These are phyloP conservation scores for Fusarium nodosum DNA, from an alignment of 2,329 filamentous ascomycete genomes.

Conservation along the genomic window DNA sequence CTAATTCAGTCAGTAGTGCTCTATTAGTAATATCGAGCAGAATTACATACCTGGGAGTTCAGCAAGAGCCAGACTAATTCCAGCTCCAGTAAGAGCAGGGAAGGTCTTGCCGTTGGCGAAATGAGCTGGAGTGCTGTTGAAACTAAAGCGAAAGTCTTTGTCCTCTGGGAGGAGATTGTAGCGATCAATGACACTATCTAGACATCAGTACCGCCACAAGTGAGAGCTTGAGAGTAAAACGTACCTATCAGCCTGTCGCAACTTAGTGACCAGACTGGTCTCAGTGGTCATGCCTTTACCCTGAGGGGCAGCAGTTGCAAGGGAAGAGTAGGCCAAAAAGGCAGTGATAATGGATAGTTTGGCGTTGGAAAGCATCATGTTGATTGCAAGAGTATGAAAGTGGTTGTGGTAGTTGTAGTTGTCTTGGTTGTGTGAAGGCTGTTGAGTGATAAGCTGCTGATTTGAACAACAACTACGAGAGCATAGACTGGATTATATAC, in stretches of 20 bases:
- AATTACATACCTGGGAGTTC: constrained; percentile 57
- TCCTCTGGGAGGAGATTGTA: constrained; percentile 60
- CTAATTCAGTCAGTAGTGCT: constrained; percentile 30
- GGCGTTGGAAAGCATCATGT: constrained; percentile 21
- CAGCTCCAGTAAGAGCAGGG: constrained; percentile 67
- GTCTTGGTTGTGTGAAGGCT: not conserved
- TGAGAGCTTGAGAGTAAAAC: not conserved
- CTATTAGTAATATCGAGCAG: accelerated
- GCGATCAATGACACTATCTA: constrained; percentile 55
- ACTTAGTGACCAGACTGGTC: constrained; percentile 54
- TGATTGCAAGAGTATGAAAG: not conserved
- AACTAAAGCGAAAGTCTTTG: constrained; percentile 64
- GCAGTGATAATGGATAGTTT: constrained; percentile 38
- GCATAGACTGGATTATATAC: constrained; percentile 24
- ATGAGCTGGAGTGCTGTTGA: constrained; percentile 56
- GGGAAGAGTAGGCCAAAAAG: constrained; percentile 57
- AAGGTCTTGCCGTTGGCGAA: constrained; percentile 68
- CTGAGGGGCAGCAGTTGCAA: constrained; percentile 48
- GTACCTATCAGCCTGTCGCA: constrained; percentile 57
- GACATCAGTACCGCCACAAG: not conserved
- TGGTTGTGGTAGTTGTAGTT: not conserved
- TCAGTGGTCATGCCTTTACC: constrained; percentile 19
- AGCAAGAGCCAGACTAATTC: constrained; percentile 64
- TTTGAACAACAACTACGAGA: not conserved
- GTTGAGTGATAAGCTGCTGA: constrained; percentile 9